These are phyloP conservation scores for Monosporascus cannonballus DNA, from an alignment of 2,329 filamentous ascomycete genomes.

Conservation along the genomic window DNA sequence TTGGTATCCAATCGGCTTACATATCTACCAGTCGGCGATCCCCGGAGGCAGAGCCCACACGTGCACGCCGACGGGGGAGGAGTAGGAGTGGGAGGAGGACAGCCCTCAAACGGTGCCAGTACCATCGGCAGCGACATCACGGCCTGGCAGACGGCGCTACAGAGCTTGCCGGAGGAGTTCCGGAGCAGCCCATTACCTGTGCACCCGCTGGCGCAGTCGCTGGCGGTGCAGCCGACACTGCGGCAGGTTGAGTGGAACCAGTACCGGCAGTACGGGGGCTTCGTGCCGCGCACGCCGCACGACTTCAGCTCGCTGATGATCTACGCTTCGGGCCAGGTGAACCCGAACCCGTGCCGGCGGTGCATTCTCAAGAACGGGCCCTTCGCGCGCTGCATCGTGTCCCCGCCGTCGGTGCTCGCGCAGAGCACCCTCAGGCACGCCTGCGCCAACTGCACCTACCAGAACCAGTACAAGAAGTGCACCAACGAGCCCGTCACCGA, in stretches of 20 bases:
- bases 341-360: slow-evolving; percentile 22
- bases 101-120: neutral
- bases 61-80: too few species aligned
- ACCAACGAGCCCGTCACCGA: slow-evolving; percentile 20
- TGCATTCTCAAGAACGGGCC: slow-evolving; percentile 21
- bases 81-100: neutral
- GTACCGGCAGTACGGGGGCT: slow-evolving; percentile 19
- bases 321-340: slow-evolving; percentile 22
- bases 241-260: slow-evolving; percentile 22
- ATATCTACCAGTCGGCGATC: neutral
- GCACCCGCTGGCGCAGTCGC: slow-evolving; percentile 17
- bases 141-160: slow-evolving; percentile 18
- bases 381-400: slow-evolving; percentile 19
- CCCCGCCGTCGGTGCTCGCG: slow-evolving; percentile 18
- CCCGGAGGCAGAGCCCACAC: neutral
- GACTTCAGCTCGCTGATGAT: slow-evolving; percentile 25
- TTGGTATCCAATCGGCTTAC: neutral
- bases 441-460: slow-evolving; percentile 25
- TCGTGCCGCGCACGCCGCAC: slow-evolving; percentile 17
- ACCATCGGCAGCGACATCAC: slow-evolving; percentile 13
- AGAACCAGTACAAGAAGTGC: slow-evolving; percentile 23
- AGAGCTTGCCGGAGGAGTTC: slow-evolving; percentile 16
- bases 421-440: slow-evolving; percentile 18
- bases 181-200: slow-evolving; percentile 5
- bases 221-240: slow-evolving; percentile 15